Evolutionary conservation across 495 filamentous ascomycete genomes (phyloP), one percentile per base, ranked within the genome.

Genomic region (Xylaria cubensis): DNA sequence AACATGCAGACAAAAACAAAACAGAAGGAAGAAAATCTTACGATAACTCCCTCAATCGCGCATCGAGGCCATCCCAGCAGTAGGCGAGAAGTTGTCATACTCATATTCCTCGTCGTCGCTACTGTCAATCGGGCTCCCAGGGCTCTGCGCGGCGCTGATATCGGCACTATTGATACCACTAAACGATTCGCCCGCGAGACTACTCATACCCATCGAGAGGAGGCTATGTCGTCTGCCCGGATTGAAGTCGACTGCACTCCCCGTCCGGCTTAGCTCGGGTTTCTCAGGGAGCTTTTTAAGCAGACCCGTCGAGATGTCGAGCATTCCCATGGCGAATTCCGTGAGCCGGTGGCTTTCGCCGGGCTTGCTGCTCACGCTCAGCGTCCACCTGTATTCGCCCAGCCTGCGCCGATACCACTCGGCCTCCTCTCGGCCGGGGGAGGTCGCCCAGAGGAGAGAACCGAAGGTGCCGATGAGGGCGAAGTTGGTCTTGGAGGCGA

Each of bases 361-460:
- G 50, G 91, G 90, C 76, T 94, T 93, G 72, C 89, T 90, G 80
- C 90, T 92, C 42, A 98, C 95, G 46, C 90, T 91, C 72, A 99
- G 84, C 1, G 95, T 98, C 96, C 96, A 99, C 58, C 93, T 85
- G 79, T 97, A 98, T 84, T 99, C 96, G 70, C 89, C 89, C 13
- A 98, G 84, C 4, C 96, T 85, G 3, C 91, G 86, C 26, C 92
- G 89, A 82, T 99, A 99, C 87, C 97, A 99, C n/a, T 97, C 94
- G 4, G 93, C 93, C 81, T 99, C 96, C 80, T 98, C 95, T 24
- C 88, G 86, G 13, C 91, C 92, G 0, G 95, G 95, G 0, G 92
- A 90, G 0, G 94, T 96, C 34, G 95, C 93, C 86, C 93, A 94
- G 0, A 99, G 88, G 8, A 98, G 87, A 2, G 85, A 88, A 34